Percentiles rank a stretch among this genome's conserved stretches.
Conservation (phyloP, 2,329 filamentous ascomycete genomes). For the Penicillium sp. region DNA sequence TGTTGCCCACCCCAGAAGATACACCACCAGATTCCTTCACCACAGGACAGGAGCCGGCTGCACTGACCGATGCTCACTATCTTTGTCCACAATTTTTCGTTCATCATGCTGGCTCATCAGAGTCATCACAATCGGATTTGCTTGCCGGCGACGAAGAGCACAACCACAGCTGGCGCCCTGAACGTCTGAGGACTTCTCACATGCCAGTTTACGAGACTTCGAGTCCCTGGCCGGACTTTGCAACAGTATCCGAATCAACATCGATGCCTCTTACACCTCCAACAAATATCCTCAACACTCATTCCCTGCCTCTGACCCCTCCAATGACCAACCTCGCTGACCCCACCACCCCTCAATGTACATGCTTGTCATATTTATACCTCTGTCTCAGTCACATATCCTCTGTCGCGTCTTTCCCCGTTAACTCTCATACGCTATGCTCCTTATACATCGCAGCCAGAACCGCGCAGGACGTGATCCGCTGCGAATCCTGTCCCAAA, state of each 20-base stretch:
- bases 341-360: slow-evolving; percentile 33
- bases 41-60: slow-evolving; percentile 21
- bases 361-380: slow-evolving; percentile 49
- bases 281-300: slow-evolving; percentile 26
- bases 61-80: slow-evolving; percentile 30
- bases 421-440: slow-evolving; percentile 48
- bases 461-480: slow-evolving; percentile 48
- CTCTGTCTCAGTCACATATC: slow-evolving; percentile 49
- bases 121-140: slow-evolving; percentile 23
- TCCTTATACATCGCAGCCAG: slow-evolving; percentile 49
- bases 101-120: slow-evolving; percentile 16
- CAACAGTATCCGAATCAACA: slow-evolving; percentile 39
- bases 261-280: slow-evolving; percentile 32
- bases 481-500: slow-evolving; percentile 48
- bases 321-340: slow-evolving; percentile 27
- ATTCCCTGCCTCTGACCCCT: slow-evolving; percentile 30
- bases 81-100: slow-evolving; percentile 33
- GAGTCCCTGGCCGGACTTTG: slow-evolving; percentile 49
- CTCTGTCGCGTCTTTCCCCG: slow-evolving; percentile 47
- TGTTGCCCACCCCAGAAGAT: slow-evolving; percentile 32
- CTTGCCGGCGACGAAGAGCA: slow-evolving; percentile 32
- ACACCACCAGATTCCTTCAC: slow-evolving; percentile 23
- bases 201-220: slow-evolving; percentile 35
- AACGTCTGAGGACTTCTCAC: slow-evolving; percentile 27
- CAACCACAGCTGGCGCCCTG: slow-evolving; percentile 31